Base-by-base conservation (phyloP, 139 green algal genomes). In the Coelastrella sp. region DNA sequence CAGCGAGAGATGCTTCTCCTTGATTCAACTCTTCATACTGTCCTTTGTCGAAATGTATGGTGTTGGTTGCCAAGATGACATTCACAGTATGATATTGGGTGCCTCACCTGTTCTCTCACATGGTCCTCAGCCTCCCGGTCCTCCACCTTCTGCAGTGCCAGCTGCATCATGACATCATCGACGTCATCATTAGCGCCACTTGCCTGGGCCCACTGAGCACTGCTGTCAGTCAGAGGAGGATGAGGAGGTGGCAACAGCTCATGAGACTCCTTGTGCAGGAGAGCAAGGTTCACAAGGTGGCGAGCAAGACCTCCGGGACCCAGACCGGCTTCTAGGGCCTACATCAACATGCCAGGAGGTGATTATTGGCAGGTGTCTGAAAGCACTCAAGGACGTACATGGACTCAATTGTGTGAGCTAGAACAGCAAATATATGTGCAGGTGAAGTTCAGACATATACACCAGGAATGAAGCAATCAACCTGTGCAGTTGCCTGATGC, bases 291-390 rank as follows among this genome's bases (percentile, higher is more conserved):
- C 50, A 96, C 69, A 4, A 97, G 80, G 81, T 92, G 89, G 15
- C 92, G 86, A 8, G 97, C 84, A 34, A 97, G 62, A 15, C 77
- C 84, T 1, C 79, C 77, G 32, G 94, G 94, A 3, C 87, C 86
- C 2, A 97, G 67, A 25, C 94, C 94, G 38, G 94, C 67, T 76
- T 96, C 88, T 0, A 92, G 85, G 4, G 92, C 94, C 81, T 96
- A 91, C 27, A 27, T 21, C 3, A 27, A 27, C 53, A 32, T 64
- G 53, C 45, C 45, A 57, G 45, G 45, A 13, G n/a, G n/a, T n/a
- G n/a, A n/a, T n/a, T n/a, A n/a, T n/a, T n/a, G n/a, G n/a, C n/a
- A n/a, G n/a, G n/a, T n/a, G n/a, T n/a, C n/a, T n/a, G n/a, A n/a
- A n/a, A n/a, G n/a, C n/a, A n/a, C n/a, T n/a, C n/a, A n/a, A n/a